Evolutionary conservation across 257 asterid genomes (phyloP), one percentile per base, ranked within the genome.

Genomic region (Solanum rostratum): DNA sequence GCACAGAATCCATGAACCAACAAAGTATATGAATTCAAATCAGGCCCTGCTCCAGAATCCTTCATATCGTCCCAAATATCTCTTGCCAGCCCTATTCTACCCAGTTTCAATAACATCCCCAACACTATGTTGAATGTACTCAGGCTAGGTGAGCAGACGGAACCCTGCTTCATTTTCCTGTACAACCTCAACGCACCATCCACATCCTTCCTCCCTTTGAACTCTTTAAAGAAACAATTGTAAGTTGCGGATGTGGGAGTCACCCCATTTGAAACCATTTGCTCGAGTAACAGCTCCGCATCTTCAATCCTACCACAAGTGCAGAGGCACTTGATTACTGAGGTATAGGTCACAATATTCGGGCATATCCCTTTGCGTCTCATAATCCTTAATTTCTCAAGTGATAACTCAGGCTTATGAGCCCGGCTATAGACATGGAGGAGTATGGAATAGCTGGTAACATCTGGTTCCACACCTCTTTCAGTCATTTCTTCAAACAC

Each of bases 401-500:
- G 89, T 46, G 91, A 92, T 52, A 96, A 68, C 79, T 89, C 95
- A 10, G 99, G 95, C 87, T 96, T 96, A 85, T 94, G 99, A 1
- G 95, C 97, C 85, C 98, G 89, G 80, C 96, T 93, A 80, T 93
- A 96, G 6, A 94, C 98, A 46, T 94, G 98, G 29, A 96, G 92
- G 90, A 94, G 85, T 81, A 92, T 90, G 0, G 99, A 92, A 86
- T 92, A 96, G 81, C 97, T 93, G 3, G 94, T 91, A 18, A 93
- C 97, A 86, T 96, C 98, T 39, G 98, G 97, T 82, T 94, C 97
- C 76, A 96, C 86, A 3, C 97, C 94, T 86, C 90, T 84, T 59
- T 89, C 90, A 14, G 84, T 89, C 99, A 96, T 94, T 86, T 93
- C 96, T 60, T 85, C 92, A 55, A 96, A 89, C 86, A 92, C 85